Evolutionary conservation across 257 asterid genomes (phyloP), one percentile per base, ranked within the genome.

Genomic region (Avicennia marina): DNA sequence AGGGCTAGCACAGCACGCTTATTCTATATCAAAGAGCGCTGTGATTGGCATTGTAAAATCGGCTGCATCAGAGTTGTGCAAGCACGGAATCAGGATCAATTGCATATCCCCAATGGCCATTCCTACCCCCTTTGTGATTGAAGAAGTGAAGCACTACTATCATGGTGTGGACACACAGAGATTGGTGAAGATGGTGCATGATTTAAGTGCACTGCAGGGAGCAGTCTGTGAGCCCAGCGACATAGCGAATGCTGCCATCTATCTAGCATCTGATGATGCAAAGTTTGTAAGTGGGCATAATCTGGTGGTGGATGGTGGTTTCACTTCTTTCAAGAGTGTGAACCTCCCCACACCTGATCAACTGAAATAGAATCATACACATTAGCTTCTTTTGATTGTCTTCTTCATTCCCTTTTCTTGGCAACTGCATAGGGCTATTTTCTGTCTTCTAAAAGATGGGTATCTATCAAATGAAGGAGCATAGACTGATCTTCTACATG

Each of bases 91-190:
- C 15, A 63, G 98, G 64, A 44, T 85, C n/a, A 91, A 91, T 34
- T 85, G 93, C 39, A 57, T 91, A 52, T 91, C 98, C 0, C 96
- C 98, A 5, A 79, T 79, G 74, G 95, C 93, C 0, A 75, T 91
- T 46, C 93, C 95, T 21, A 91, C 98, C 0, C 59, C 79, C 1
- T 81, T 91, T 12, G 87, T 57, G 53, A 29, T 81, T 31, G 85
- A 75, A 8, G 98, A 88, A 31, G 18, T 91, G 75, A 70, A 34
- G 60, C 3, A 7, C 0, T 2, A 22, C 17, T 50, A 50, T 26
- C 36, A 7, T 0, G 56, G 56, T 8, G 44, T 64, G 7, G 74
- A 81, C 1, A 48, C 53, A 6, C 21, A 36, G 56, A 53, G 47
- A 24, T 71, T 81, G 10, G 73, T 25, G 65, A 48, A 48, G 5